phyloP scores from a whole-genome alignment of 345 rosid genomes.

The Syzygium grande region DNA sequence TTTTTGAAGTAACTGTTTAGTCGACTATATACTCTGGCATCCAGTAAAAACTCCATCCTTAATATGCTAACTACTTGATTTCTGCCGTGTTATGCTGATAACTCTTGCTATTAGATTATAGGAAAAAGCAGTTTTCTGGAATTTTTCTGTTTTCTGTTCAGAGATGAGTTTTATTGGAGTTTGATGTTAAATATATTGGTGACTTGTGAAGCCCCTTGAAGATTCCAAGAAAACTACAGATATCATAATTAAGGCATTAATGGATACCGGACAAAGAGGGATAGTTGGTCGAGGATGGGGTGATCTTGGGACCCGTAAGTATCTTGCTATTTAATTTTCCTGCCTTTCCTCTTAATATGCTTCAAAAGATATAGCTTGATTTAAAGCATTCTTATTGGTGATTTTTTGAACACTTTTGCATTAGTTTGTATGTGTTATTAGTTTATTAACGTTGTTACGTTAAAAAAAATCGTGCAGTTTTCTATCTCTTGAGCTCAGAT shows the following conservation, averaged over 20 bases:
- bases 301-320: slow-evolving; percentile 79
- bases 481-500: not conserved
- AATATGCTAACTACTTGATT: not conserved
- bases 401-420: not conserved
- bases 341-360: not conserved
- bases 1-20: not conserved
- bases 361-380: not conserved
- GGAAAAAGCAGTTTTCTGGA: not conserved
- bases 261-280: slow-evolving; percentile 86
- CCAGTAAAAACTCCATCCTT: not conserved
- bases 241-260: slow-evolving; percentile 75
- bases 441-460: not conserved
- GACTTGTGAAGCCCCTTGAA: slow-evolving; percentile 74
- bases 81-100: not conserved
- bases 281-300: slow-evolving; percentile 96
- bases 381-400: not conserved
- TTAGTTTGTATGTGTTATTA: not conserved
- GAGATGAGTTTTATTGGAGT: not conserved
- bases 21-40: not conserved
- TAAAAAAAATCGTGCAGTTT: not conserved
- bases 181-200: not conserved
- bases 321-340: not conserved
- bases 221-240: slow-evolving; percentile 71
- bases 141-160: not conserved
- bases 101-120: not conserved